phyloP scores from a whole-genome alignment of 148 eudicot genomes.

The Rhododendron ovatum region DNA sequence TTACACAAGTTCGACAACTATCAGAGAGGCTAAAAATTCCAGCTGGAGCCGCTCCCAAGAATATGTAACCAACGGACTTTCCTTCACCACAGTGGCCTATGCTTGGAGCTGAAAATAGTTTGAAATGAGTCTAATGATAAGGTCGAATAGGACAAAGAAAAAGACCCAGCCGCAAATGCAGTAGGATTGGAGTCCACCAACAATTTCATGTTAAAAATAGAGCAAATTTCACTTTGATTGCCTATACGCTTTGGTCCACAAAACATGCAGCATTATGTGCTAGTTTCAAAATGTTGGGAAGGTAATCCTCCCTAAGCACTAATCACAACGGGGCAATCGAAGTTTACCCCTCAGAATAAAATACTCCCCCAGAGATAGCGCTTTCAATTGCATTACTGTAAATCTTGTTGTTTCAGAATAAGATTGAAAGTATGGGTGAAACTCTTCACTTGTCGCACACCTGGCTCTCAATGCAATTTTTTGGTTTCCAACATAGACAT shows the following conservation, averaged over 20 bases:
- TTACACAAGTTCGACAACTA: too few relatives aligned
- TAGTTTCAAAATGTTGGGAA: too few relatives aligned
- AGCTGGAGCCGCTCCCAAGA: slow-evolving; percentile 35
- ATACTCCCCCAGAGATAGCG: not conserved
- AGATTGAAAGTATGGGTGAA: not conserved
- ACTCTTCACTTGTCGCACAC: slow-evolving; percentile 41
- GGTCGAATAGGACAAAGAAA: not conserved
- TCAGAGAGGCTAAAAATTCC: too few relatives aligned
- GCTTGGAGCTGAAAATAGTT: slow-evolving; percentile 34
- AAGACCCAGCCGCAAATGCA: not conserved
- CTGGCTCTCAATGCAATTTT: slow-evolving; percentile 71
- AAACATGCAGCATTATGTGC: too few relatives aligned
- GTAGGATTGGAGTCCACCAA: not conserved
- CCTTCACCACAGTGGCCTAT: slow-evolving; percentile 39
- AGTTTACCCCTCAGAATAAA: too few relatives aligned
- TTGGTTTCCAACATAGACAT: slow-evolving; percentile 61
- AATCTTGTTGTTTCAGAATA: not conserved
- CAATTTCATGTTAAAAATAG: not conserved
- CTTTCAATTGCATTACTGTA: not conserved
- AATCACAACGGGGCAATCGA: too few relatives aligned
- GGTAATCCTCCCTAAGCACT: too few relatives aligned
- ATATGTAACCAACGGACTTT: slow-evolving; percentile 63
- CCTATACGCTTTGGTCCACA: too few relatives aligned
- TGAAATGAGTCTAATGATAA: not conserved
- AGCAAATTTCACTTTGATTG: too few relatives aligned